Conservation (phyloP, 192 early-diverging fungal species). For the Kickxella alabastrina region DNA sequence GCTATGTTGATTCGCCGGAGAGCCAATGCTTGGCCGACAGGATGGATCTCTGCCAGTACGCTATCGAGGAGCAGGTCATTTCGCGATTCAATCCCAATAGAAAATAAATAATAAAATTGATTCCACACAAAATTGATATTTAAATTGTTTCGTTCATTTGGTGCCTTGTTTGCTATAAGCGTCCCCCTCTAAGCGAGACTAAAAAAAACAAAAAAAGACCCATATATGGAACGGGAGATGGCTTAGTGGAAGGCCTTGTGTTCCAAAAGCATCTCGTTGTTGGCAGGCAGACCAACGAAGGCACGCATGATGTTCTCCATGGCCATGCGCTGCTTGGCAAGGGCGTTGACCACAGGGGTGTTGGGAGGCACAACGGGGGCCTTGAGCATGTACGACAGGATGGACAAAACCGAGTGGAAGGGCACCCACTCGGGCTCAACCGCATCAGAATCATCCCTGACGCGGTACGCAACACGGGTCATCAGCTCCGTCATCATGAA, state of each 20-base stretch:
- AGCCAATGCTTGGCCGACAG: not conserved
- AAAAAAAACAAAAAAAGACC: not conserved
- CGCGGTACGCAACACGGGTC: constrained; percentile 90
- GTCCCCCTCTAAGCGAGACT: not conserved
- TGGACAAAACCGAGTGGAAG: constrained; percentile 94
- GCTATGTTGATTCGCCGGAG: constrained; percentile 26
- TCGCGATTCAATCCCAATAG: constrained; percentile 42
- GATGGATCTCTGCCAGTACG: constrained; percentile 15
- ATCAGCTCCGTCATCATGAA: constrained; percentile 94
- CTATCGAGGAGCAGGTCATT: constrained; percentile 27
- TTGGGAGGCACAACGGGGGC: constrained; percentile 90
- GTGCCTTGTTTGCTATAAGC: no score
- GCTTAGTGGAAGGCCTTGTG: constrained; percentile 65
- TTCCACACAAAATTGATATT: not conserved
- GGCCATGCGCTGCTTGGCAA: constrained; percentile 90
- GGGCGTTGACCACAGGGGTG: constrained; percentile 94
- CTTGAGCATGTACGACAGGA: constrained; percentile 96
- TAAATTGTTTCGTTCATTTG: no score
- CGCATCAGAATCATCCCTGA: constrained; percentile 46
- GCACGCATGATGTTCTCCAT: constrained; percentile 99
- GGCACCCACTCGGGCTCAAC: constrained; percentile 71
- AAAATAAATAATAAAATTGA: constrained; percentile 6
- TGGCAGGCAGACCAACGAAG: constrained; percentile 89
- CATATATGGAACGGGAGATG: not conserved
- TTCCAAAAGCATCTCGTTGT: constrained; percentile 97